phyloP scores from a whole-genome alignment of 2,329 filamentous ascomycete genomes.

The Chrysoporthe puriensis region DNA sequence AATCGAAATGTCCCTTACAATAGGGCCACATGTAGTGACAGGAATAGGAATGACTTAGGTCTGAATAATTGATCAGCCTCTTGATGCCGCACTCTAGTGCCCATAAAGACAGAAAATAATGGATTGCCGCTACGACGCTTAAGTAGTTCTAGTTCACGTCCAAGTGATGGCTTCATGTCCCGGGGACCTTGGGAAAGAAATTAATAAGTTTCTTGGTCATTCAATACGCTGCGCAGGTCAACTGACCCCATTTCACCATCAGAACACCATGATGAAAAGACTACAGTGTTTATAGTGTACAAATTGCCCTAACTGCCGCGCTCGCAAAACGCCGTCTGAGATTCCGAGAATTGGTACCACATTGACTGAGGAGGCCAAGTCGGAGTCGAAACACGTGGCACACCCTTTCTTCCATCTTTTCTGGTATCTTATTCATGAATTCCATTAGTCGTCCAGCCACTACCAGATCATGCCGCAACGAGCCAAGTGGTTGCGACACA shows the following conservation, averaged over 20 bases:
- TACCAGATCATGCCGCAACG: background rate
- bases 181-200: background rate
- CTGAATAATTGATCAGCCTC: background rate
- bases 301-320: background rate
- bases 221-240: background rate
- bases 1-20: background rate
- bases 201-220: background rate
- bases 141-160: background rate
- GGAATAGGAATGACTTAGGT: background rate
- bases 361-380: background rate
- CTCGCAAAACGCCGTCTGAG: background rate
- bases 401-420: background rate
- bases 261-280: background rate
- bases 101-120: background rate
- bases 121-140: background rate
- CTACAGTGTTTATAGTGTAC: conserved; percentile 4
- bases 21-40: background rate
- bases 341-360: background rate
- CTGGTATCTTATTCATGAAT: conserved; percentile 8
- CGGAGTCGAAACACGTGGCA: background rate
- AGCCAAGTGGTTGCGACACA: background rate
- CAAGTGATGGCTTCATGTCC: background rate
- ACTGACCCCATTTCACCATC: background rate
- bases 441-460: background rate
- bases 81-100: background rate